A percentile compares a stretch with the other conserved stretches of the same genome.
Evolutionary conservation across 139 green algal species (phyloP).

Genomic region (Marvania coccoides): DNA sequence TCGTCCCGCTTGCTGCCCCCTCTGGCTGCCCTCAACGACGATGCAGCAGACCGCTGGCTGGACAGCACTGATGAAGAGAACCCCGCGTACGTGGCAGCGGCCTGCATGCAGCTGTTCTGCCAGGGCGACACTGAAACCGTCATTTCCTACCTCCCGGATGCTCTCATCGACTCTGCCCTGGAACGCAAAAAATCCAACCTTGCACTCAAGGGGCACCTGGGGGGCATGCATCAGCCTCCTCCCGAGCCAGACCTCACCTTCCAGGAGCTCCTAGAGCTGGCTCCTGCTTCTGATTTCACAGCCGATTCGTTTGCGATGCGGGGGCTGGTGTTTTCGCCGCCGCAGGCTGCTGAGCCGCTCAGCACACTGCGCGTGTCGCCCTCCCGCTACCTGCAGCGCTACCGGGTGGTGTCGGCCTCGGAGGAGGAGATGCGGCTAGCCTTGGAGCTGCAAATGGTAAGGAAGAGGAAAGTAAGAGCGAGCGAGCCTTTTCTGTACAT

Average conservation of each 20-base stretch:
- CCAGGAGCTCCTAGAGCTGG: neutral
- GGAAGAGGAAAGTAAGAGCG: too few relatives aligned
- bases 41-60: too few relatives aligned
- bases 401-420: neutral
- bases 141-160: slow-evolving; percentile 6
- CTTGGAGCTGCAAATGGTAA: neutral
- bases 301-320: neutral
- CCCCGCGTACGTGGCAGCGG: neutral
- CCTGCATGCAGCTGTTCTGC: neutral
- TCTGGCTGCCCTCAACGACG: too few relatives aligned
- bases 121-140: neutral
- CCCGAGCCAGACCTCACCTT: neutral
- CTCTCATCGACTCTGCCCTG: slow-evolving; percentile 1
- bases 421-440: slow-evolving; percentile 2
- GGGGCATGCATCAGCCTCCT: neutral
- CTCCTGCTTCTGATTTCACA: neutral
- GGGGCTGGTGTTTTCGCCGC: neutral
- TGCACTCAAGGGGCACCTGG: neutral
- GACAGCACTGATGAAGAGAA: too few relatives aligned
- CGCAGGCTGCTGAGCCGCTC: neutral
- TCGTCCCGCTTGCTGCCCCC: too few relatives aligned
- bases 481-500: too few relatives aligned
- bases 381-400: neutral
- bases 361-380: neutral
- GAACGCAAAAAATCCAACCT: neutral